Base-by-base conservation (phyloP, 176 grass and related monocot species). In the Oryza punctata region DNA sequence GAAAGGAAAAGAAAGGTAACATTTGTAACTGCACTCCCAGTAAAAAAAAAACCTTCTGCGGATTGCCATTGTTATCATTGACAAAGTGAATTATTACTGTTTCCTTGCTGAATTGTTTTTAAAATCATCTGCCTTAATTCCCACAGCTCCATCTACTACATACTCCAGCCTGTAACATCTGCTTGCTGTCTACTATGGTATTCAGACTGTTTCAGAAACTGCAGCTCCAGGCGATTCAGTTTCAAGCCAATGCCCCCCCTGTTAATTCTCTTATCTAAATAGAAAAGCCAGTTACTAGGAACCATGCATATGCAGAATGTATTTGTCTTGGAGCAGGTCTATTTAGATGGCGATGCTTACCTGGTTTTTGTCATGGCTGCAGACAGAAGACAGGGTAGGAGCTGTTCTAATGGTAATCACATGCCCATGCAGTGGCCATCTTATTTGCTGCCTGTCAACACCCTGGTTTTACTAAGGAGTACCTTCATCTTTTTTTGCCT, bases 21-120 rank as follows among this genome's bases (percentile, higher is more conserved):
- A 2, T 77, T 60, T 69, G 57, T 61, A 69, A 66, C 82, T 14
- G 72, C 72, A 69, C 28, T 69, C 82, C 63, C 82, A 76, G 82
- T 41, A 3, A 69, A 50, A 6, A 68, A 50, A 47, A 50, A 76
- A 59, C 23, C 28, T 75, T 46, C 81, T 75, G 57, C 0, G 81
- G 81, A 52, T 50, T 77, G 73, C 63, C 23, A 24, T 43, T 77
- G 30, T 75, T 37, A 75, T 50, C 63, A 19, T 38, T 38, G 29
- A 83, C 21, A 67, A 65, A 38, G 44, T 75, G 69, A 73, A 45
- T 73, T 38, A 45, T 73, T 38, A 64, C 33, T 35, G 33, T 82
- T 64, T 11, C 18, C 3, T 32, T 12, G 28, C 3, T 65, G 41
- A 24, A 75, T 21, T 37, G 14, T 16, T 69, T 69, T 35, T 24